Percentiles rank a stretch among this genome's conserved stretches.
phyloP scores from a whole-genome alignment of 257 asterid species.

The Salvia miltiorrhiza region DNA sequence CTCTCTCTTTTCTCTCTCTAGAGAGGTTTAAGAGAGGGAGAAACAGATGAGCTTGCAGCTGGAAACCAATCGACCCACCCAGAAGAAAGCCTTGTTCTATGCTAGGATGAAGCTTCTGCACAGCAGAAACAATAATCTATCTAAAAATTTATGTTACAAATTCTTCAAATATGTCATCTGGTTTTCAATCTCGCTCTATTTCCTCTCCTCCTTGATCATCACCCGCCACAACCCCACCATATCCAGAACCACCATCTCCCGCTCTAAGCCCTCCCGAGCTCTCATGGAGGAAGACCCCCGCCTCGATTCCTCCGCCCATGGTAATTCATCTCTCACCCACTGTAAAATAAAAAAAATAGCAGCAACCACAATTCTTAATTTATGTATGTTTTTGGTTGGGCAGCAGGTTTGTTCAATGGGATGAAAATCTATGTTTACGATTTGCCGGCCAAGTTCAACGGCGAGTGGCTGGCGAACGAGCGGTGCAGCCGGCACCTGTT shows the following conservation, averaged over 20 bases:
- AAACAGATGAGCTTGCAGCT: conserved; percentile 13
- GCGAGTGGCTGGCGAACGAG: conserved; percentile 57
- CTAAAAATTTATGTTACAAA: conserved; percentile 36
- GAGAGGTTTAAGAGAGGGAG: conserved; percentile 32
- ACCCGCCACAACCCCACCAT: conserved; percentile 40
- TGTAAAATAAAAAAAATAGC: not conserved
- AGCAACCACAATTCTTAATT: not conserved
- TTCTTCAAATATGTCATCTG: conserved; percentile 70
- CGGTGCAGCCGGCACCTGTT: conserved; percentile 75
- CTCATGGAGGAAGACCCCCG: conserved; percentile 37
- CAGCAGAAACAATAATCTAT: conserved; percentile 15
- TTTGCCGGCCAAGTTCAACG: conserved; percentile 63
- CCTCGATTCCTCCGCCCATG: conserved; percentile 22
- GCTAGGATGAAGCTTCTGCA: conserved; percentile 62
- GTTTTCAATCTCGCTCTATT: conserved; percentile 56
- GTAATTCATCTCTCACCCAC: not conserved
- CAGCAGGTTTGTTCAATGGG: conserved; percentile 30
- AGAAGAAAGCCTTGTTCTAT: conserved; percentile 59
- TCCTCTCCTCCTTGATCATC: conserved; percentile 53
- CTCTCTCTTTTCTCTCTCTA: conserved; percentile 21
- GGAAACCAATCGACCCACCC: conserved; percentile 31
- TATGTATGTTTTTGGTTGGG: not conserved
- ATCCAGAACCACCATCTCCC: conserved; percentile 43
- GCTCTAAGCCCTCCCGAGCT: conserved; percentile 56
- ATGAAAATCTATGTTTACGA: conserved; percentile 73